Conservation (phyloP, 164 flowering plant genomes). For the Cinnamomum chago region DNA sequence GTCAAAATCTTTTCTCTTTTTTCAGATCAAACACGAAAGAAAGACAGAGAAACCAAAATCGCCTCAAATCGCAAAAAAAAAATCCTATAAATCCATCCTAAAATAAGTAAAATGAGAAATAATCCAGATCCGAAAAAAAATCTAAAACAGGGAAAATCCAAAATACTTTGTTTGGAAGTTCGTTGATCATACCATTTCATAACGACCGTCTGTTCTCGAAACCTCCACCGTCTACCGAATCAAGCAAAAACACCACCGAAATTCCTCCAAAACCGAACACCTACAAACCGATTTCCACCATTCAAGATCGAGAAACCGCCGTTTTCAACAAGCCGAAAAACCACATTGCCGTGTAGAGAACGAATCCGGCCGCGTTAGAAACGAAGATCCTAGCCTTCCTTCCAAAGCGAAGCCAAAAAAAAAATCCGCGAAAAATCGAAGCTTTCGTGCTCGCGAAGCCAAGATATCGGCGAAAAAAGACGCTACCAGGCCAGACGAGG, state of each 20-base stretch:
- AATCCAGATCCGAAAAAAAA: background rate
- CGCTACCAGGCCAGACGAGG: slow-evolving; percentile 16
- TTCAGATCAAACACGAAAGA: background rate
- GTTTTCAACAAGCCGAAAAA: background rate
- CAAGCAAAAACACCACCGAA: slow-evolving; percentile 5
- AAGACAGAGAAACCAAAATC: background rate
- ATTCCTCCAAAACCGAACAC: slow-evolving; percentile 26
- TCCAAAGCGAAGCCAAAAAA: background rate
- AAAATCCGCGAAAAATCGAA: background rate
- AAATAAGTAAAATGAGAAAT: background rate
- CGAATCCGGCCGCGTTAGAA: slow-evolving; percentile 8
- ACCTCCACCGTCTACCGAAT: slow-evolving; percentile 37
- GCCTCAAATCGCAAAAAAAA: background rate
- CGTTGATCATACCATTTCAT: slow-evolving; percentile 66
- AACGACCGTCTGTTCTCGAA: slow-evolving; percentile 31
- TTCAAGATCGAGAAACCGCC: background rate
- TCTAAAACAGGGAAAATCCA: too few relatives aligned
- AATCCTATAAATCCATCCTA: background rate
- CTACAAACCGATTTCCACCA: background rate
- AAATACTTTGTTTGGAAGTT: too few relatives aligned
- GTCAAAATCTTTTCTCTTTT: too few relatives aligned
- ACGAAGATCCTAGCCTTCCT: slow-evolving; percentile 27
- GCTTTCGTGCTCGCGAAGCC: background rate
- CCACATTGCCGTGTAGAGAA: slow-evolving; percentile 55
- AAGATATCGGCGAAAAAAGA: slow-evolving; percentile 9